phyloP scores from a whole-genome alignment of 139 green algal genomes.

The Chlamydomonas asymmetrica region DNA sequence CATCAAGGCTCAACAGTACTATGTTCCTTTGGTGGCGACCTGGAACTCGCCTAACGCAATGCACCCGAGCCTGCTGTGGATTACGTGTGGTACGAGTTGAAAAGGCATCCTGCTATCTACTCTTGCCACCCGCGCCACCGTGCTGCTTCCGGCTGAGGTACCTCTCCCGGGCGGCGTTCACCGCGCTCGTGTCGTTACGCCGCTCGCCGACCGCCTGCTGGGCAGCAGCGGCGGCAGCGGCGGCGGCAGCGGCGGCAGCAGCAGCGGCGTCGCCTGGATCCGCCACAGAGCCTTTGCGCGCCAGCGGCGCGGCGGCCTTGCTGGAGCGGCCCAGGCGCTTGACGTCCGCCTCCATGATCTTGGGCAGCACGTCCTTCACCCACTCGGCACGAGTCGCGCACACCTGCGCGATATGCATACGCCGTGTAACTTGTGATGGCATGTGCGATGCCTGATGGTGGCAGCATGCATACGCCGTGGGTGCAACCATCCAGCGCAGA shows the following conservation, averaged over 20 bases:
- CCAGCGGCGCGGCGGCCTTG: slow-evolving; percentile 30
- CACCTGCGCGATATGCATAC: slow-evolving; percentile 61
- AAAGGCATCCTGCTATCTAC: no score
- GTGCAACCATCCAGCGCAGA: not conserved
- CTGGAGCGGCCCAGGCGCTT: slow-evolving; percentile 73
- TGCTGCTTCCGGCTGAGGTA: slow-evolving; percentile 71
- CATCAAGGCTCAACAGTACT: no score
- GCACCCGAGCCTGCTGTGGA: no score
- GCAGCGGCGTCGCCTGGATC: not conserved
- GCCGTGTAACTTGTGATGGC: not conserved
- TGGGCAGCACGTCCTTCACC: slow-evolving; percentile 70
- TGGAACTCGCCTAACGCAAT: no score
- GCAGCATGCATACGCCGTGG: not conserved
- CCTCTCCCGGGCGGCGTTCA: slow-evolving; percentile 67
- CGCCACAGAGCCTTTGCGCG: slow-evolving; percentile 9
- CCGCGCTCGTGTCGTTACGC: slow-evolving; percentile 55
- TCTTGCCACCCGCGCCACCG: not conserved
- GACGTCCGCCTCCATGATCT: slow-evolving; percentile 73
- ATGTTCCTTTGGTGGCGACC: no score
- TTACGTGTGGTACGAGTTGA: no score
- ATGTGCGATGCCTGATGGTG: not conserved
- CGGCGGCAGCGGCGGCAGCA: not conserved
- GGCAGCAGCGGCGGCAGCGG: not conserved
- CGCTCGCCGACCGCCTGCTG: slow-evolving; percentile 7
- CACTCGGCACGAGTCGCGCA: slow-evolving; percentile 76